These are phyloP conservation scores for Paradendryphiella salina DNA, from an alignment of 2,329 filamentous ascomycete species.

Conservation along the genomic window DNA sequence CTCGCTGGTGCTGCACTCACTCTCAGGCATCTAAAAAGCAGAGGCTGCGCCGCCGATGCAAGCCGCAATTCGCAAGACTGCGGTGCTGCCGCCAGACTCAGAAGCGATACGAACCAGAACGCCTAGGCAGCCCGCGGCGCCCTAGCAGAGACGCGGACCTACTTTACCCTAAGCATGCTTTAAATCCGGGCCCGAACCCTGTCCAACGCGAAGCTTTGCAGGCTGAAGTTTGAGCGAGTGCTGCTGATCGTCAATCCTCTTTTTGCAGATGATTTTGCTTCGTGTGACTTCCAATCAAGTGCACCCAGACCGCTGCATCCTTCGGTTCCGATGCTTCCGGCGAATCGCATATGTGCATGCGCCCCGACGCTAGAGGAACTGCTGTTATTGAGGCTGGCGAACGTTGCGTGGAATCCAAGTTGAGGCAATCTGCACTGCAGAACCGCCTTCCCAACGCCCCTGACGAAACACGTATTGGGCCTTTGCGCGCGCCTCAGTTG, in stretches of 20 bases:
- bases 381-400: conserved; percentile 27
- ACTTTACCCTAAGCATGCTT: conserved; percentile 41
- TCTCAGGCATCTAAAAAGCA: conserved; percentile 20
- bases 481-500: conserved; percentile 21
- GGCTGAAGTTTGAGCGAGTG: conserved; percentile 38
- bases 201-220: conserved; percentile 41
- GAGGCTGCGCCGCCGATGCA: conserved; percentile 17
- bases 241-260: conserved; percentile 43
- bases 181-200: conserved; percentile 44
- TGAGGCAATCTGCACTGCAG: conserved; percentile 47
- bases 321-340: conserved; percentile 21
- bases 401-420: conserved; percentile 38
- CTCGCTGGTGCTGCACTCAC: conserved; percentile 7
- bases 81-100: conserved; percentile 34
- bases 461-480: conserved; percentile 44
- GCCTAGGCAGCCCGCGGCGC: conserved; percentile 14
- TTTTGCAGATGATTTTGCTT: conserved; percentile 39
- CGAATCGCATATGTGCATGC: conserved; percentile 30
- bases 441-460: conserved; percentile 39
- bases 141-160: conserved; percentile 36
- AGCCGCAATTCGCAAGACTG: conserved; percentile 21
- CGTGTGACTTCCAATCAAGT: conserved; percentile 38
- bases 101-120: conserved; percentile 40
- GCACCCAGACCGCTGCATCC: conserved; percentile 26
- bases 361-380: conserved; percentile 25